Percentiles rank a stretch among this genome's conserved stretches.
phyloP scores from a whole-genome alignment of 495 filamentous ascomycete genomes.

The Parathielavia hyrcaniae region DNA sequence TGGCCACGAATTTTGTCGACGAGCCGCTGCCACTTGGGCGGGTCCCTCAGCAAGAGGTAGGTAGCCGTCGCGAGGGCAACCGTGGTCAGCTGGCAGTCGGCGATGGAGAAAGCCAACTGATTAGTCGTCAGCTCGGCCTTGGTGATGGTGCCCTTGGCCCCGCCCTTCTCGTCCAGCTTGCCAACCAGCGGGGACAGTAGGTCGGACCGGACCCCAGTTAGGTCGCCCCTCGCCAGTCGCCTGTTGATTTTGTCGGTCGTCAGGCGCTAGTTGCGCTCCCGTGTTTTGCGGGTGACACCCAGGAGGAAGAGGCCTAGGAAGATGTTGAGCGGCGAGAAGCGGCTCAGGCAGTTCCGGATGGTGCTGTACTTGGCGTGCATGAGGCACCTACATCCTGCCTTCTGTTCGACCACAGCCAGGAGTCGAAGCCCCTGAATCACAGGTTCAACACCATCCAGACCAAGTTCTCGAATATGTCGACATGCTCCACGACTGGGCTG shows the following conservation, averaged over 20 bases:
- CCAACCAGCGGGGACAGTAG: slow-evolving; percentile 34
- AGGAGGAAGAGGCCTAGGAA: slow-evolving; percentile 47
- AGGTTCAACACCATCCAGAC: slow-evolving; percentile 46
- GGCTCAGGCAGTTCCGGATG: slow-evolving; percentile 26
- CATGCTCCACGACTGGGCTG: slow-evolving; percentile 6
- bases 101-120: slow-evolving; percentile 6
- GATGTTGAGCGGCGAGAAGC: slow-evolving; percentile 12
- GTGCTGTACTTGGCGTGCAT: slow-evolving; percentile 26
- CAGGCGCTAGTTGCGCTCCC: slow-evolving; percentile 14
- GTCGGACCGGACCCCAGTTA: slow-evolving; percentile 21
- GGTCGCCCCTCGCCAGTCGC: slow-evolving; percentile 23
- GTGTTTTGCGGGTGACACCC: slow-evolving; percentile 61
- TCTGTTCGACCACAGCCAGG: no score
- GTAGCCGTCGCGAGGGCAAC: slow-evolving; percentile 40
- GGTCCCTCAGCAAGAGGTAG: slow-evolving; percentile 44
- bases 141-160: slow-evolving; percentile 5
- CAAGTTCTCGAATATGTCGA: slow-evolving; percentile 52
- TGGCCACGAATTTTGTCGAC: slow-evolving; percentile 41
- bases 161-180: slow-evolving; percentile 25
- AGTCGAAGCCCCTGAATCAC: slow-evolving; percentile 29
- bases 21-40: slow-evolving; percentile 33
- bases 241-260: slow-evolving; percentile 21
- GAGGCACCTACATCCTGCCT: no score
- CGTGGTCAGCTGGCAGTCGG: slow-evolving; percentile 47
- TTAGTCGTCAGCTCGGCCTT: slow-evolving; percentile 8